Evolutionary conservation across 768 basidiomycete species (phyloP).

Genomic region (Hypholoma fasciculare): DNA sequence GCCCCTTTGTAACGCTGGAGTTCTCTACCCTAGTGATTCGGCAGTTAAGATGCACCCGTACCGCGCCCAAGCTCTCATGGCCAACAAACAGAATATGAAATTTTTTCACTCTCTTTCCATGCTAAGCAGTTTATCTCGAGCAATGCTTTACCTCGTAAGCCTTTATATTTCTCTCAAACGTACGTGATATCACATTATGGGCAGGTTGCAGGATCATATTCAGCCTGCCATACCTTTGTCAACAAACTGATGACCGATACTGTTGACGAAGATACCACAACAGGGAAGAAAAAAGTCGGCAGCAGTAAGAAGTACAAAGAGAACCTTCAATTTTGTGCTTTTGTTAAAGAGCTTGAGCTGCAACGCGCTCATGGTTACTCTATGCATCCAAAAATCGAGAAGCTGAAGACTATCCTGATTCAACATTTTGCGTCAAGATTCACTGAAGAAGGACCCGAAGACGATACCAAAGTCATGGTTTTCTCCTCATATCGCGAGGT

Average conservation of each 20-base stretch:
- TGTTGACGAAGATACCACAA: slow-evolving; percentile 28
- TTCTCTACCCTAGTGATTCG: slow-evolving; percentile 50
- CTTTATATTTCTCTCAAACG: background rate
- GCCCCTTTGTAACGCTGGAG: slow-evolving; percentile 31
- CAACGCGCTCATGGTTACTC: slow-evolving; percentile 55
- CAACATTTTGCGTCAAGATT: slow-evolving; percentile 72
- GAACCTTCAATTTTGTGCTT: slow-evolving; percentile 60
- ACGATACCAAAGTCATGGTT: slow-evolving; percentile 87
- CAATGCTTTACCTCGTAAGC: slow-evolving; percentile 86
- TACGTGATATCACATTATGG: background rate
- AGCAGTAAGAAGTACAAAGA: slow-evolving; percentile 49
- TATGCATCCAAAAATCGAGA: slow-evolving; percentile 92
- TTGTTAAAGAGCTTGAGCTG: slow-evolving; percentile 68
- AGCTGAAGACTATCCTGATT: slow-evolving; percentile 68
- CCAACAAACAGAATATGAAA: slow-evolving; percentile 42
- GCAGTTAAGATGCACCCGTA: slow-evolving; percentile 70
- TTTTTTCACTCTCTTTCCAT: slow-evolving; percentile 50
- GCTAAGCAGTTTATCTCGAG: slow-evolving; percentile 65
- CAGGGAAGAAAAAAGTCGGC: slow-evolving; percentile 34
- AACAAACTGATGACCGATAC: slow-evolving; percentile 45
- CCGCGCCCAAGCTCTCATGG: slow-evolving; percentile 45
- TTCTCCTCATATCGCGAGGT: slow-evolving; percentile 90
- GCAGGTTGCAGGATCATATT: slow-evolving; percentile 81
- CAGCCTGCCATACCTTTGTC: slow-evolving; percentile 74
- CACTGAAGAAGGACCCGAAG: slow-evolving; percentile 30